Evolutionary conservation across 345 rosid genomes (phyloP), one percentile per base, ranked within the genome.

Genomic region (Moricandia moricandioides): DNA sequence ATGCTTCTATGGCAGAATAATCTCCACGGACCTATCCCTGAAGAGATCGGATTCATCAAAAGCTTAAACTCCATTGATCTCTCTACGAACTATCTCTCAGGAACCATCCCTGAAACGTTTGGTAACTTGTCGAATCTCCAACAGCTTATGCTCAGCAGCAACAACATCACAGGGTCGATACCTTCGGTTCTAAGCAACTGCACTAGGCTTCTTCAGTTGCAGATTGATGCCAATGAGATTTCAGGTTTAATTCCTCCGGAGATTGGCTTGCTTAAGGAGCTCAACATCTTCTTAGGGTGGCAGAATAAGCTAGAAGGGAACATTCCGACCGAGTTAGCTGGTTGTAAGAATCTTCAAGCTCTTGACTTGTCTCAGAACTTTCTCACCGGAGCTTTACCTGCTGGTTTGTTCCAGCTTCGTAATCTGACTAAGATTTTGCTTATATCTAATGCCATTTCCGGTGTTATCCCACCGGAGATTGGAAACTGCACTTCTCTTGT

Each of bases 131-230:
- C 86, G 0, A 86, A 83, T 67, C 86, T 93, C 58, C 78, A 80
- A 57, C 88, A 91, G 85, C 88, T 93, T 79, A 86, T 91, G 89
- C 90, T 93, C 72, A 91, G 92, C 30, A 88, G 89, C 82, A 93
- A 89, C 80, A 80, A 86, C 83, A 82, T 93, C 45, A 85, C 90
- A 0, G 98, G 98, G 31, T 86, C 87, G 4, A 89, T 93, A 60
- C 98, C 98, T 14, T 69, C 82, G 1, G 83, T 77, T 81, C 82
- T 93, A 61, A 78, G 93, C 30, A 85, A 86, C 84, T 87, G 88
- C 70, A 78, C 77, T 33, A 73, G 76, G 67, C 89, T 93, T 55
- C 62, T 84, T 37, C 93, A 86, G 87, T 77, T 93, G 52, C 96
- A 93, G 85, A 79, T 93, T 13, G 96, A 93, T 62, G 82, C 84